Evolutionary conservation across 78 protist genomes (phyloP), one percentile per base, ranked within the genome.

Genomic region (Speleostelium caveatum): DNA sequence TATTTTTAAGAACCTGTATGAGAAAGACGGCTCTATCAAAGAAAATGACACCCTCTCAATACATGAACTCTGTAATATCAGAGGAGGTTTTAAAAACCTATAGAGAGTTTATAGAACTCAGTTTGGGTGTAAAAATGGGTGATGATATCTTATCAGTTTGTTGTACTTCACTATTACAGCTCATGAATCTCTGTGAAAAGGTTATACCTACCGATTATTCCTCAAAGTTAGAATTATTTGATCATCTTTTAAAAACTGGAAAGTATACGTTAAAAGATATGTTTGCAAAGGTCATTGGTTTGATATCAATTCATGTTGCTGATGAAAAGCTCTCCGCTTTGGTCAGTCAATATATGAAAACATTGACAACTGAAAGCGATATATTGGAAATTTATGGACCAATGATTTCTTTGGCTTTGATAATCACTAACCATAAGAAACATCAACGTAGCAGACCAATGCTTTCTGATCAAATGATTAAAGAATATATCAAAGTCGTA

Each of bases 301-400:
- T 83, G 8, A 51, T 69, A 6, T 7, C 63, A 2, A 16, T 35
- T 28, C 69, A 69, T n/a, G 26, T 69, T 10, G 26, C 21, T 3
- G 21, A 56, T 4, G 72, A 69, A 12, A 33, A 39, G 21, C 38
- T 51, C 4, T 22, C 17, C 14, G 28, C 39, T 5, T 3, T 69
- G 38, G 14, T 67, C 8, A 28, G 59, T 17, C 22, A 14, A 21
- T 69, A 51, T 12, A 12, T 60, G 39, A 83, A 67, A 36, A 58
- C 26, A 6, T 19, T 83, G 28, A 32, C 30, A 8, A 39, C 26
- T 38, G 42, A 22, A 10, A 83, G 39, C 28, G 91, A 83, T 69
- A 39, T 56, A 1, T 26, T 83, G 14, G 91, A 83, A 33, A 45
- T 71, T 32, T 83, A 67, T 60, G 91, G 91, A 2, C 72, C 79